Conservation (phyloP, 2,329 filamentous ascomycete genomes). For the Colletotrichum sp. region DNA sequence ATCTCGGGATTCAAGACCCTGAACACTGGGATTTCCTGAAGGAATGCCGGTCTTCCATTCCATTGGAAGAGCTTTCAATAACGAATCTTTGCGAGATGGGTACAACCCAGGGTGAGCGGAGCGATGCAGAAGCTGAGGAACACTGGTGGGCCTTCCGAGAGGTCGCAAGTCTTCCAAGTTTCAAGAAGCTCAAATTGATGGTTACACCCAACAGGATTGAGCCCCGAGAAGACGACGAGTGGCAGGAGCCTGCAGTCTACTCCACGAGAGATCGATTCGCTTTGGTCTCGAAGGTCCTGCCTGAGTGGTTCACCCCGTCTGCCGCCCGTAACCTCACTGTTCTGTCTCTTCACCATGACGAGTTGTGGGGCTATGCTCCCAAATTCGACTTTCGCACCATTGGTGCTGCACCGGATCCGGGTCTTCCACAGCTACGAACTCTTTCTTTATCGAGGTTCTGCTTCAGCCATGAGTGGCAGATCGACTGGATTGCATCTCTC, state of each 20-base stretch:
- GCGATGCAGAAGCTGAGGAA: not conserved
- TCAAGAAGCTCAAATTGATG: not conserved
- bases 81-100: not conserved
- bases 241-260: not conserved
- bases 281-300: slow-evolving; percentile 23
- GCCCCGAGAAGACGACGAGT: not conserved
- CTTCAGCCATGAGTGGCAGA: slow-evolving; percentile 49
- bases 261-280: not conserved
- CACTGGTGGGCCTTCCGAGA: not conserved
- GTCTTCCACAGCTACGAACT: slow-evolving; percentile 41
- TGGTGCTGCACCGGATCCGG: not conserved
- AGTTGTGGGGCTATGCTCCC: slow-evolving; percentile 46
- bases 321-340: slow-evolving; percentile 30
- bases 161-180: not conserved
- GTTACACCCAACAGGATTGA: not conserved
- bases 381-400: slow-evolving; percentile 36
- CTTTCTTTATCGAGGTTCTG: slow-evolving; percentile 44
- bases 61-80: not conserved
- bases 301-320: slow-evolving; percentile 25
- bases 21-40: not conserved
- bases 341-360: slow-evolving; percentile 41
- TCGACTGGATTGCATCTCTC: slow-evolving; percentile 49
- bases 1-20: not conserved
- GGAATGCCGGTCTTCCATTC: not conserved
- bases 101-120: not conserved